These are phyloP conservation scores for Pyricularia pennisetigena DNA, from an alignment of 2,329 filamentous ascomycete genomes.

Conservation along the genomic window DNA sequence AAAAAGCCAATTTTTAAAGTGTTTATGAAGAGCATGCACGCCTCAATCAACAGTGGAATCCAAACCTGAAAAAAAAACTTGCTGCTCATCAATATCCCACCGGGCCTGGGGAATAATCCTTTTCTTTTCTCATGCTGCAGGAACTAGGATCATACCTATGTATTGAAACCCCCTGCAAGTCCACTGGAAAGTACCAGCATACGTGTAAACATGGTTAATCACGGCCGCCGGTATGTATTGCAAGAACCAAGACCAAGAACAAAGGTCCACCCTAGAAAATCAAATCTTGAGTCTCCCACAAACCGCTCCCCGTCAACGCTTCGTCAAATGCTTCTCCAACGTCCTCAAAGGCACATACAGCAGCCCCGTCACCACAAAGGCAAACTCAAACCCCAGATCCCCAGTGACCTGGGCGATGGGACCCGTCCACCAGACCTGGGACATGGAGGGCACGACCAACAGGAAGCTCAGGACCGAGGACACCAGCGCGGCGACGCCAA, in stretches of 20 bases:
- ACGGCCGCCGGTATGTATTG: neutral
- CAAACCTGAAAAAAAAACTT: neutral
- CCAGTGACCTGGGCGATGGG: slow-evolving; percentile 31
- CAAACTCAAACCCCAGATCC: slow-evolving; percentile 34
- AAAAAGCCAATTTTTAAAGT: no score
- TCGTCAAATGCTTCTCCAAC: slow-evolving; percentile 17
- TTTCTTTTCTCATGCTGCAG: neutral
- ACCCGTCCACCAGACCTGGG: slow-evolving; percentile 31
- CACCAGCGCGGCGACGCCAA: slow-evolving; percentile 16
- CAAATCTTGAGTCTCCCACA: neutral
- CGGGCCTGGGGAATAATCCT: no score
- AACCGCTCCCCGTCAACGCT: neutral
- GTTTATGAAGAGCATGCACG: no score
- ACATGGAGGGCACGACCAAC: slow-evolving; percentile 29
- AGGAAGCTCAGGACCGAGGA: slow-evolving; percentile 13
- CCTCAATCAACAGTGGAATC: neutral
- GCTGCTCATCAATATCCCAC: neutral
- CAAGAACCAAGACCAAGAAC: neutral
- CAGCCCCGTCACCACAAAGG: slow-evolving; percentile 28
- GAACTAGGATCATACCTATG: neutral
- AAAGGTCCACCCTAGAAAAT: neutral
- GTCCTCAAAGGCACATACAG: slow-evolving; percentile 29
- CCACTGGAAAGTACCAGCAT: no score
- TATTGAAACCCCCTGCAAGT: no score
- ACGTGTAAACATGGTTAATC: no score